phyloP scores from a whole-genome alignment of 1,284 basidiomycete genomes.

The Trichosporon asahii region DNA sequence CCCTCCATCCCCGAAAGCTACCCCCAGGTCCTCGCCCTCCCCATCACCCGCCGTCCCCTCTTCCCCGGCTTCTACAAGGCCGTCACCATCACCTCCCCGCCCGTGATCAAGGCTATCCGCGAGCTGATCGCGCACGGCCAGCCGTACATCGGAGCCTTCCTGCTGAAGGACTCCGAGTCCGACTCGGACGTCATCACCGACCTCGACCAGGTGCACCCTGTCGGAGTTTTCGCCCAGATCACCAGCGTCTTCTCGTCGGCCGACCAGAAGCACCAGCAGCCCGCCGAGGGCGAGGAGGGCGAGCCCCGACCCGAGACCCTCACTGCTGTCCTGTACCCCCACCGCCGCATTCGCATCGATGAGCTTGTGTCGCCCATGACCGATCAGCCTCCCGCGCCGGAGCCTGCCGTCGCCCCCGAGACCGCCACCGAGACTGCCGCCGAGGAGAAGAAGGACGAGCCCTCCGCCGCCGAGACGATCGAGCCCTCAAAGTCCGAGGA shows the following conservation, averaged over 20 bases:
- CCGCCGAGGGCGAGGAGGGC: slow-evolving; percentile 58
- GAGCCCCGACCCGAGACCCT: slow-evolving; percentile 65
- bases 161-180: slow-evolving; percentile 89
- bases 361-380: slow-evolving; percentile 59
- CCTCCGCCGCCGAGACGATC: slow-evolving; percentile 30
- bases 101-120: slow-evolving; percentile 90
- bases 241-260: slow-evolving; percentile 83
- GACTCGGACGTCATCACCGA: slow-evolving; percentile 92
- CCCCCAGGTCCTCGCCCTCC: slow-evolving; percentile 90
- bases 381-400: slow-evolving; percentile 14
- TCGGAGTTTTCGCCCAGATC: slow-evolving; percentile 97
- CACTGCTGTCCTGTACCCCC: slow-evolving; percentile 93
- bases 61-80: slow-evolving; percentile 99
- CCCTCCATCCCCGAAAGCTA: slow-evolving; percentile 82
- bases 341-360: slow-evolving; percentile 85
- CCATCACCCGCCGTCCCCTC: slow-evolving; percentile 90
- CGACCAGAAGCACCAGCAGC: slow-evolving; percentile 40
- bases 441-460: not conserved
- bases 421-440: slow-evolving; percentile 5
- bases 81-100: slow-evolving; percentile 83
- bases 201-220: slow-evolving; percentile 80
- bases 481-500: slow-evolving; percentile 32
- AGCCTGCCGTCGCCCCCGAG: slow-evolving; percentile 1
- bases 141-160: slow-evolving; percentile 95
- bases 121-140: slow-evolving; percentile 96